Evolutionary conservation across 441 rosid species (phyloP).

Genomic region (Sinapis alba): DNA sequence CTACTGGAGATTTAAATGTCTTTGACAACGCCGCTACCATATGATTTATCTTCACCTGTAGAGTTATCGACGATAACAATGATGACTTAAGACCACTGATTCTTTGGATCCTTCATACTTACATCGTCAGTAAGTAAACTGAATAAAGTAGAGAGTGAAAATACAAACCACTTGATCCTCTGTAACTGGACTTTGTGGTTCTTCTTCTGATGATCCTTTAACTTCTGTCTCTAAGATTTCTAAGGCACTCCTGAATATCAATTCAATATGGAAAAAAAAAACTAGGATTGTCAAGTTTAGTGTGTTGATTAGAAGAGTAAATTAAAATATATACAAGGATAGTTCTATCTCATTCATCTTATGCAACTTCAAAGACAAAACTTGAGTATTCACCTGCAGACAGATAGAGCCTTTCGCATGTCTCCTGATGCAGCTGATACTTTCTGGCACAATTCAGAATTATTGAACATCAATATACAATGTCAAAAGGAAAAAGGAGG

Average conservation of each 20-base stretch:
- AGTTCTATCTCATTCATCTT: constrained; percentile 2
- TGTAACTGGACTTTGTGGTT: constrained; percentile 29
- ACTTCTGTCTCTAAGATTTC: constrained; percentile 78
- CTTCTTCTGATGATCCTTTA: constrained; percentile 46
- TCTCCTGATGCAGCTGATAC: constrained; percentile 96
- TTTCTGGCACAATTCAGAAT: constrained; percentile 55
- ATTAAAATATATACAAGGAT: background rate
- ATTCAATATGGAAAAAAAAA: constrained; percentile 8
- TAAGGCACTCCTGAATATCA: constrained; percentile 68
- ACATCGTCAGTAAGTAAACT: constrained; percentile 1
- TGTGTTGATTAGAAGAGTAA: background rate
- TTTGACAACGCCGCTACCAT: constrained; percentile 85
- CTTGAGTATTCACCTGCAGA: constrained; percentile 66
- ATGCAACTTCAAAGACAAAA: background rate
- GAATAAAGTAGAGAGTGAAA: constrained; percentile 1
- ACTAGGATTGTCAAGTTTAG: background rate
- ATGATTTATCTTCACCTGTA: constrained; percentile 84
- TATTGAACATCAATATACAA: constrained; percentile 13
- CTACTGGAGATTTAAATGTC: constrained; percentile 73
- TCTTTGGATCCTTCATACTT: background rate
- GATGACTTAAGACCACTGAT: background rate
- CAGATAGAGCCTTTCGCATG: constrained; percentile 87
- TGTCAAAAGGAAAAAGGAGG: constrained; percentile 6
- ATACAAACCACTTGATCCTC: constrained; percentile 39
- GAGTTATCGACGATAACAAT: background rate